Base-by-base conservation (phyloP, 306 rosid genomes). In the Biancaea sappan region DNA sequence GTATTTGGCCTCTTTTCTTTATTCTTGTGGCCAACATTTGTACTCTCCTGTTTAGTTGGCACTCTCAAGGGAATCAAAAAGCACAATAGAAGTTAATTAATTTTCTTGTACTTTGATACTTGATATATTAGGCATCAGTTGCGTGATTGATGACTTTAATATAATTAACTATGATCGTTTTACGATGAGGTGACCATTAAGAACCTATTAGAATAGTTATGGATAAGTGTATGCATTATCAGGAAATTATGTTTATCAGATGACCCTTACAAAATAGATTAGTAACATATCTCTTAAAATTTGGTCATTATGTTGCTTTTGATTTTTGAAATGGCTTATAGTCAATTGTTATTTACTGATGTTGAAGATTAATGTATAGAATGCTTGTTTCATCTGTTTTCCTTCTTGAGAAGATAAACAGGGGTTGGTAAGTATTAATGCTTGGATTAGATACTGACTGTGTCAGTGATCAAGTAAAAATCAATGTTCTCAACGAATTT, bases 81-180 rank as follows among this genome's bases (percentile, higher is more conserved):
- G 43, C n/a, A 18, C 31, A 29, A 73, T 31, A 73, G 46, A 58
- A 31, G 31, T 50, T 16, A 40, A 53, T 46, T 35, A 24, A 5
- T 4, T 51, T 24, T 32, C 60, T 6, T 57, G 72, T 71, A 48
- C 66, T 65, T 57, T 22, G 28, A 41, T 38, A 8, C 40, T 69
- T 66, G 18, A 24, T 41, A 58, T 74, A 16, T 59, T 46, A 9
- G 40, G 61, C 70, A 68, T 31, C 71, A 25, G 48, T 72, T 46
- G 54, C 47, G 26, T 37, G 5, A 4, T 28, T 40, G 50, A 6
- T 18, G 58, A 21, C 52, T 58, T 19, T 12, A 63, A 63, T 63
- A 37, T 22, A 22, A 21, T 54, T 26, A 71, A 40, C 35, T 11
- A 40, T 22, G 10, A 51, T 25, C 74, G 25, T 59, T 14, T 16